Conservation (phyloP, 768 basidiomycete species). For the Lepiota brunneoincarnata region DNA sequence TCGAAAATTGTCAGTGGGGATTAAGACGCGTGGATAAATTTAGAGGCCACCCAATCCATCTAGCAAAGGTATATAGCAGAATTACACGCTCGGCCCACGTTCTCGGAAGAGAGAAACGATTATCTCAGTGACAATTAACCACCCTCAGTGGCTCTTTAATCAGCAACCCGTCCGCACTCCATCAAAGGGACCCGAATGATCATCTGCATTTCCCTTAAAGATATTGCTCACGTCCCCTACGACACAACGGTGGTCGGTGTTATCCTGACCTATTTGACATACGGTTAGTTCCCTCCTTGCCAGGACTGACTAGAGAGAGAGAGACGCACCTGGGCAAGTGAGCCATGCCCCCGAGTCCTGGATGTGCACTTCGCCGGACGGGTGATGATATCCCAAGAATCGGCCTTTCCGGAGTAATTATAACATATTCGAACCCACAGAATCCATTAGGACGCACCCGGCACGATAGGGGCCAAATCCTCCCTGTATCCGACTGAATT, state of each 20-base stretch:
- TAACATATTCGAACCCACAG: slow-evolving; percentile 7
- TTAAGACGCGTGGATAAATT: too few species aligned
- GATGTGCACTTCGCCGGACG: slow-evolving; percentile 39
- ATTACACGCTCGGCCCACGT: too few species aligned
- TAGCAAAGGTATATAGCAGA: too few species aligned
- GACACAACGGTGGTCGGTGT: not conserved
- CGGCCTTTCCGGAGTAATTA: slow-evolving; percentile 26
- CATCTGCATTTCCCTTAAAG: slow-evolving; percentile 19
- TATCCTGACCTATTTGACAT: too few species aligned
- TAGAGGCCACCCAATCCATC: too few species aligned
- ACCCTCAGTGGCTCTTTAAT: too few species aligned
- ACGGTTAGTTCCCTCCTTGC: too few species aligned
- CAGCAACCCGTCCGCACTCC: not conserved
- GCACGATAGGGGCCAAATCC: slow-evolving; percentile 38
- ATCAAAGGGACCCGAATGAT: slow-evolving; percentile 21
- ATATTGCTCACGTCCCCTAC: slow-evolving; percentile 23
- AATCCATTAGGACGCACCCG: slow-evolving; percentile 24
- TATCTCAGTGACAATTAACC: too few species aligned
- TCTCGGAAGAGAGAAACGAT: too few species aligned
- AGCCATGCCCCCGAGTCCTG: slow-evolving; percentile 43
- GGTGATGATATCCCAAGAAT: slow-evolving; percentile 45
- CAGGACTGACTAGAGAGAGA: not conserved
- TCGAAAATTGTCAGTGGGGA: too few species aligned
- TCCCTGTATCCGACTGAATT: slow-evolving; percentile 20
- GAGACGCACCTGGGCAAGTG: slow-evolving; percentile 45